These are phyloP conservation scores for Aspergillus glaucus DNA, from an alignment of 2,329 filamentous ascomycete species.

Conservation along the genomic window DNA sequence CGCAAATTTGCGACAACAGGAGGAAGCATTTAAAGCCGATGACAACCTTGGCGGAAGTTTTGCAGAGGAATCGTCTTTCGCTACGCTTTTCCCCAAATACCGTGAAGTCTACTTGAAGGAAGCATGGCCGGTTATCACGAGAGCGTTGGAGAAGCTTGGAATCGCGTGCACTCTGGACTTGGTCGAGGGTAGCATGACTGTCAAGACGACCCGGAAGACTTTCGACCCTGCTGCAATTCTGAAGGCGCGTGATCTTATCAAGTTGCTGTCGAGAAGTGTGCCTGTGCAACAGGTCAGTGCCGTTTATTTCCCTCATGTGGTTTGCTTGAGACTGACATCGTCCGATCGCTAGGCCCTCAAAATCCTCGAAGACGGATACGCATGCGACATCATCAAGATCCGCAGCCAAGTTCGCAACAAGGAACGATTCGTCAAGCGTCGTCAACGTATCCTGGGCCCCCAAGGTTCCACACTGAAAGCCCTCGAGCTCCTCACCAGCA, in stretches of 20 bases:
- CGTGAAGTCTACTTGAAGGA: constrained; percentile 89
- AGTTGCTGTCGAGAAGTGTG: constrained; percentile 82
- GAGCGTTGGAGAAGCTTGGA: constrained; percentile 75
- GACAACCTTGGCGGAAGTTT: constrained; percentile 85
- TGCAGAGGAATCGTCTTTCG: constrained; percentile 86
- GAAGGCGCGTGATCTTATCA: constrained; percentile 90
- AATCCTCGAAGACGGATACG: constrained; percentile 85
- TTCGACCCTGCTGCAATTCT: constrained; percentile 89
- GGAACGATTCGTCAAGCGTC: constrained; percentile 88
- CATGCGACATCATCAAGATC: constrained; percentile 95
- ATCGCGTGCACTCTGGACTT: constrained; percentile 90
- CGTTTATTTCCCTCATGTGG: constrained; percentile 2
- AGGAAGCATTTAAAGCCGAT: constrained; percentile 75
- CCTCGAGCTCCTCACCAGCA: constrained; percentile 81
- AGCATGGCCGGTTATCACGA: constrained; percentile 86
- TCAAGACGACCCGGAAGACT: constrained; percentile 88
- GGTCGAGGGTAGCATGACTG: constrained; percentile 92
- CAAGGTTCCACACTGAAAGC: constrained; percentile 91
- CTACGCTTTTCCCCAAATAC: constrained; percentile 84
- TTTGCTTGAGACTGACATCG: not conserved
- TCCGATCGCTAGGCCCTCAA: constrained; percentile 59
- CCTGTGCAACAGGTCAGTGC: constrained; percentile 65
- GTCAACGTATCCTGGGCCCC: constrained; percentile 86
- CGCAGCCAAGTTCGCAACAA: constrained; percentile 85
- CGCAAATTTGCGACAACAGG: constrained; percentile 34